These are phyloP conservation scores for Vitis hybrid DNA, from an alignment of 177 flowering plant species.

Conservation along the genomic window DNA sequence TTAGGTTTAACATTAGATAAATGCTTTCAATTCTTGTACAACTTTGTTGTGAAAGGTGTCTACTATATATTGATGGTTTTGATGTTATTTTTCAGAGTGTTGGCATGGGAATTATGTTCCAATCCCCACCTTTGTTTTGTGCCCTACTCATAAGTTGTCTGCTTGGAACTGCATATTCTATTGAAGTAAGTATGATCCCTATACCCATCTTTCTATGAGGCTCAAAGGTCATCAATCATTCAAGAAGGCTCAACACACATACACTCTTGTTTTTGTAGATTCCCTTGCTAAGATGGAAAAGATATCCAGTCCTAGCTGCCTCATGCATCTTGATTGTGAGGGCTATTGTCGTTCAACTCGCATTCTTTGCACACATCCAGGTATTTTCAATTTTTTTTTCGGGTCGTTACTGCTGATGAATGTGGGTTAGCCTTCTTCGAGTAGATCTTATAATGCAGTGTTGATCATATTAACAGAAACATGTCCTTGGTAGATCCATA, in stretches of 20 bases:
- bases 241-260: too few species aligned
- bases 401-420: too few species aligned
- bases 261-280: constrained; percentile 15
- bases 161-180: constrained; percentile 49
- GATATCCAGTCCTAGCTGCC: constrained; percentile 35
- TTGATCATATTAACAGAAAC: constrained; percentile 17
- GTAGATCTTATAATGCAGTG: neutral
- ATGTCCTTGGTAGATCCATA: constrained; percentile 27
- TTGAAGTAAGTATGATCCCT: constrained; percentile 31
- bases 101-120: constrained; percentile 28
- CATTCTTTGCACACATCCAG: constrained; percentile 41
- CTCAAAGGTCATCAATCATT: neutral
- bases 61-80: neutral
- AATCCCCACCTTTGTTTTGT: constrained; percentile 36
- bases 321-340: constrained; percentile 31
- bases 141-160: constrained; percentile 37
- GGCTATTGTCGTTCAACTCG: constrained; percentile 33
- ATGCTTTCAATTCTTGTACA: neutral
- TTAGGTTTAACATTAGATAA: too few species aligned
- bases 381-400: constrained; percentile 13
- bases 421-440: too few species aligned
- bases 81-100: constrained; percentile 35
- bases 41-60: neutral
- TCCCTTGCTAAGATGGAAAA: constrained; percentile 44
- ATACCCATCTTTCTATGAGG: neutral